Evolutionary conservation across 805 yeast genomes (phyloP).

Genomic region (Kuraishia piskuri): DNA sequence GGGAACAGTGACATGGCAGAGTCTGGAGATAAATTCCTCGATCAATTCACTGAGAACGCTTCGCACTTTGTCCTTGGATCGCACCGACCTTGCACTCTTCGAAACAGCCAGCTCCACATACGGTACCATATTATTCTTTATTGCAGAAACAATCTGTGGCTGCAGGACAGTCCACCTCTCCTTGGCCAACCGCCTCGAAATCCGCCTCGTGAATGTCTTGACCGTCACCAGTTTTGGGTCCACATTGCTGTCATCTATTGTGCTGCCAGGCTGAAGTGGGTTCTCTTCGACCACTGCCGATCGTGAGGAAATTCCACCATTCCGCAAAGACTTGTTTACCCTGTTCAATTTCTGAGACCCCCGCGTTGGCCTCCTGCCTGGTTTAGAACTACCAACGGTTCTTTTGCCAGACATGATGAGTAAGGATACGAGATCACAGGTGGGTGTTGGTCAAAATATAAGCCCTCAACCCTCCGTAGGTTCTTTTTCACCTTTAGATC

Average conservation of each 20-base stretch:
- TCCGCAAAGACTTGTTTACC: no score
- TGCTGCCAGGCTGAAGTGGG: not conserved
- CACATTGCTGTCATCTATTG: not conserved
- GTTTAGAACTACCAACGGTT: no score
- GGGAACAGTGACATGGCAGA: not conserved
- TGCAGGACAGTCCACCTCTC: conserved; percentile 1
- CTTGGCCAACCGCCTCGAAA: conserved; percentile 1
- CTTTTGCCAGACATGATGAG: no score
- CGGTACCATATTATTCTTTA: not conserved
- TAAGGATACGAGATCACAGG: no score
- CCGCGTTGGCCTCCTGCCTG: no score
- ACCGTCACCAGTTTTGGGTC: not conserved
- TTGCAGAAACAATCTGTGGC: not conserved
- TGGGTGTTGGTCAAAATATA: no score
- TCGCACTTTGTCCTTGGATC: not conserved
- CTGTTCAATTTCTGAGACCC: no score
- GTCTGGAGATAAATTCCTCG: not conserved
- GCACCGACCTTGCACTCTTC: not conserved
- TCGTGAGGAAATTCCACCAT: no score
- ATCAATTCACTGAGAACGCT: not conserved
- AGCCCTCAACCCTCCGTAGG: no score
- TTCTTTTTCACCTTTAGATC: no score
- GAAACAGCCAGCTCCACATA: not conserved
- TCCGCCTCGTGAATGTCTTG: not conserved
- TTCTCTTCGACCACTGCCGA: not conserved